Base-by-base conservation (phyloP, 2,329 filamentous ascomycete species). In the Chalara sp. region DNA sequence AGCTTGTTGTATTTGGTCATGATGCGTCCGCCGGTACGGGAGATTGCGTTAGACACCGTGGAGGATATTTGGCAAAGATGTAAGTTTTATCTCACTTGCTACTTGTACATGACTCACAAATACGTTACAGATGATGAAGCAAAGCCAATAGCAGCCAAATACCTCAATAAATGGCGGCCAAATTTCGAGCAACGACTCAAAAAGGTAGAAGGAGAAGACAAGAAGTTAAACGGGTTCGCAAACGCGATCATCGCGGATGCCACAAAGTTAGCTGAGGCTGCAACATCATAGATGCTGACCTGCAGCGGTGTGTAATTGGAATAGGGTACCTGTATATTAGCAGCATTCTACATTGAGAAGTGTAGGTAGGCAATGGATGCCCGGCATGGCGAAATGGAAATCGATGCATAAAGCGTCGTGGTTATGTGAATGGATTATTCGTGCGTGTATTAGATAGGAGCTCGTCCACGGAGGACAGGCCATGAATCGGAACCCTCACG, bases 51-150 rank as follows among this genome's bases (percentile, higher is more conserved):
- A 44, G 81, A 86, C 61, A 77, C 79, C 1, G 77, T 87, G 49
- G 78, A 84, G 61, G 81, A 80, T 54, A 80, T 86, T 54, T 86
- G 82, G 80, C 70, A 73, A 12, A 81, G 83, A 53, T 85, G 80
- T 83, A 70, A 71, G 80, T 47, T 40, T 47, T 48, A 40, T 55
- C 12, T 32, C 1, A 13, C n/a, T 35, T 31, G 11, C 32, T 45
- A 8, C 35, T 8, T 37, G 35, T 10, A 10, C 8, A 37, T 37
- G 35, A n/a, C 60, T 66, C 46, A 56, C 39, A 32, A 8, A 41
- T 40, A 29, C 10, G 35, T 30, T 30, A 32, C 53, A 83, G 79
- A 79, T 56, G 81, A 84, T 62, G 81, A 85, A 59, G 76, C 81
- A 6, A 73, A 80, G 51, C 74, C 81, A 0, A 75, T 83, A 67